A percentile compares a stretch with the other conserved stretches of the same genome.
Evolutionary conservation across 2,329 filamentous ascomycete genomes (phyloP).

Genomic region (Fusarium sp.): DNA sequence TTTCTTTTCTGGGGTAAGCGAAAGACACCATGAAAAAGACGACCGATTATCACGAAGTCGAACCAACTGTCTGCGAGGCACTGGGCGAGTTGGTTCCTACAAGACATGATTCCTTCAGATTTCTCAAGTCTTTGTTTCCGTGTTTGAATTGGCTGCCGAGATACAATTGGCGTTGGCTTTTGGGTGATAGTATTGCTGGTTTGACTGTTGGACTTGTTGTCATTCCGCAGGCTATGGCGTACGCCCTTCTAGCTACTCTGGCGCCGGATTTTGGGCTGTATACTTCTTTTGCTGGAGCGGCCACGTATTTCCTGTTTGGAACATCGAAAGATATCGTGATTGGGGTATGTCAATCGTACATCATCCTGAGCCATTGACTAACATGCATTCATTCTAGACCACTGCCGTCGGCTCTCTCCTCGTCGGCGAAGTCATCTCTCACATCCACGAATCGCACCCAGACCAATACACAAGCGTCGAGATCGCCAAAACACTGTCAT

Average conservation of each 20-base stretch:
- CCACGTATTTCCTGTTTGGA: conserved; percentile 86
- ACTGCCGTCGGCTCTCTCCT: conserved; percentile 66
- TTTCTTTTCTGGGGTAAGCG: background rate
- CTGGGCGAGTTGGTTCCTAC: conserved; percentile 10
- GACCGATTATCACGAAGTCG: conserved; percentile 8
- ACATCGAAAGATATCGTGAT: conserved; percentile 90
- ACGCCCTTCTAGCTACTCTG: conserved; percentile 78
- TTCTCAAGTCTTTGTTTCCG: conserved; percentile 9
- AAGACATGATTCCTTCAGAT: conserved; percentile 5
- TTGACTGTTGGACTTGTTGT: conserved; percentile 74
- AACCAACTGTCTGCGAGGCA: conserved; percentile 12
- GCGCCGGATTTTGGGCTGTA: conserved; percentile 80
- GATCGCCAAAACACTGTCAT: conserved; percentile 60
- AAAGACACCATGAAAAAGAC: conserved; percentile 10
- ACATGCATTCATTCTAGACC: conserved; percentile 59
- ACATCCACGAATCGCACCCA: conserved; percentile 54
- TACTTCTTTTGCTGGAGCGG: conserved; percentile 84
- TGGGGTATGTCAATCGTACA: conserved; percentile 59
- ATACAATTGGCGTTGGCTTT: conserved; percentile 28
- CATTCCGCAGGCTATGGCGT: conserved; percentile 85
- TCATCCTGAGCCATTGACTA: background rate
- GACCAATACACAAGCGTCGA: conserved; percentile 55
- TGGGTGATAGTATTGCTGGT: conserved; percentile 23
- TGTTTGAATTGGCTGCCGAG: conserved; percentile 13
- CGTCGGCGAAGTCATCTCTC: conserved; percentile 61